phyloP scores from a whole-genome alignment of 176 grass and related monocot genomes.

The Cenchrus fungigraminus region DNA sequence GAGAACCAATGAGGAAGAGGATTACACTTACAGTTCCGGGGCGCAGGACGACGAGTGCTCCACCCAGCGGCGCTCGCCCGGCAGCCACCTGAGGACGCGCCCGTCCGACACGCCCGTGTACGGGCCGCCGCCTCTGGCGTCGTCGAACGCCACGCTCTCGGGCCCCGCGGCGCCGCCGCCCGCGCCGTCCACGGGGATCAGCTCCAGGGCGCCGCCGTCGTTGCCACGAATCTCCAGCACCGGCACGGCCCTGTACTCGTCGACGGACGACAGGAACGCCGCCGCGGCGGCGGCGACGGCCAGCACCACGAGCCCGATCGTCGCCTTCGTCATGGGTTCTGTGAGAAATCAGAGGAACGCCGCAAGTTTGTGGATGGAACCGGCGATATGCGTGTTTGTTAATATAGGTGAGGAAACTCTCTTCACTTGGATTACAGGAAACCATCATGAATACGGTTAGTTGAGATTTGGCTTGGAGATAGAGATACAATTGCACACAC shows the following conservation, averaged over 20 bases:
- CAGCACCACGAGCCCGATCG: slow-evolving; percentile 2
- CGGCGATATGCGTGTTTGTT: no score
- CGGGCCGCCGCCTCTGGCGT: slow-evolving; percentile 31
- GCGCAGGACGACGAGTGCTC: slow-evolving; percentile 50
- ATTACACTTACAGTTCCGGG: slow-evolving; percentile 50
- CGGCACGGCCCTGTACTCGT: not conserved
- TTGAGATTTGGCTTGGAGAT: no score
- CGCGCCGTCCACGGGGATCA: slow-evolving; percentile 51
- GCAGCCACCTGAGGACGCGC: slow-evolving; percentile 64
- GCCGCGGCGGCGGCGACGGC: slow-evolving; percentile 9
- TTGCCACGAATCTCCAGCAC: slow-evolving; percentile 2
- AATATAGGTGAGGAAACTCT: no score
- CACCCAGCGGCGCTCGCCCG: slow-evolving; percentile 47
- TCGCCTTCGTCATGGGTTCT: slow-evolving; percentile 26
- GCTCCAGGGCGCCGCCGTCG: not conserved
- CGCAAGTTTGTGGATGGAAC: no score
- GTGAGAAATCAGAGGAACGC: not conserved
- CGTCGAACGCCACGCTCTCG: slow-evolving; percentile 70
- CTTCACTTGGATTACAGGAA: no score
- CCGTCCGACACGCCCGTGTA: slow-evolving; percentile 80
- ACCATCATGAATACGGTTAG: no score
- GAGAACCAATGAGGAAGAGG: not conserved
- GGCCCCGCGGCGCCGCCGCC: slow-evolving; percentile 64
- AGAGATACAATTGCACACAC: no score
- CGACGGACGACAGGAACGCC: slow-evolving; percentile 13